Conservation (phyloP, 495 filamentous ascomycete species). For the Aspergillus indologenus region DNA sequence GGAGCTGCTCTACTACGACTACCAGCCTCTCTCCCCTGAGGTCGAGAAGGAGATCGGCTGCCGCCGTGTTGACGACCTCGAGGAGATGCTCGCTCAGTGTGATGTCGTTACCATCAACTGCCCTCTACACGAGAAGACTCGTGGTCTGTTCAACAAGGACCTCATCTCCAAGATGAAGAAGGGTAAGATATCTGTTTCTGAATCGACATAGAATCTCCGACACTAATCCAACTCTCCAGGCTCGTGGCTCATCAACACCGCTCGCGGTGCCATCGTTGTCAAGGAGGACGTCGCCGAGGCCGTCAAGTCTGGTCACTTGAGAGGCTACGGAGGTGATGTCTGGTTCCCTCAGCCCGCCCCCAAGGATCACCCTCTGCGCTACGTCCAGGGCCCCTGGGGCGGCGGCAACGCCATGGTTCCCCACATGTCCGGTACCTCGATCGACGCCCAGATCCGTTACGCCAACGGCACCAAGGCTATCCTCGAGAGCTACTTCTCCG, state of each 20-base stretch:
- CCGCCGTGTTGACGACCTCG: slow-evolving; percentile 79
- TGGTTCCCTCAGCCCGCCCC: slow-evolving; percentile 94
- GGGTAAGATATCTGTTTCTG: slow-evolving; percentile 45
- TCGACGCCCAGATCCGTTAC: slow-evolving; percentile 96
- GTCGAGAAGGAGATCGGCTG: slow-evolving; percentile 95
- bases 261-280: slow-evolving; percentile 96
- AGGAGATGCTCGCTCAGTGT: slow-evolving; percentile 94
- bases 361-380: slow-evolving; percentile 88
- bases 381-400: slow-evolving; percentile 90
- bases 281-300: slow-evolving; percentile 98
- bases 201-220: not conserved
- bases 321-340: slow-evolving; percentile 95
- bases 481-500: slow-evolving; percentile 84
- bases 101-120: slow-evolving; percentile 99
- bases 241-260: slow-evolving; percentile 96
- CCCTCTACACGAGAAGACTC: slow-evolving; percentile 96
- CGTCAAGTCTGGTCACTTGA: slow-evolving; percentile 87
- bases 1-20: slow-evolving; percentile 99
- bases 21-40: slow-evolving; percentile 86
- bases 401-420: slow-evolving; percentile 98
- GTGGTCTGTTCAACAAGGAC: slow-evolving; percentile 98
- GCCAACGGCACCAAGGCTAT: slow-evolving; percentile 86
- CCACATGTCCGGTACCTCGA: slow-evolving; percentile 96
- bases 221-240: slow-evolving; percentile 43
- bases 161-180: slow-evolving; percentile 99